These are phyloP conservation scores for Chytriomyces hyalinus DNA, from an alignment of 192 early-diverging fungal genomes.

Conservation along the genomic window DNA sequence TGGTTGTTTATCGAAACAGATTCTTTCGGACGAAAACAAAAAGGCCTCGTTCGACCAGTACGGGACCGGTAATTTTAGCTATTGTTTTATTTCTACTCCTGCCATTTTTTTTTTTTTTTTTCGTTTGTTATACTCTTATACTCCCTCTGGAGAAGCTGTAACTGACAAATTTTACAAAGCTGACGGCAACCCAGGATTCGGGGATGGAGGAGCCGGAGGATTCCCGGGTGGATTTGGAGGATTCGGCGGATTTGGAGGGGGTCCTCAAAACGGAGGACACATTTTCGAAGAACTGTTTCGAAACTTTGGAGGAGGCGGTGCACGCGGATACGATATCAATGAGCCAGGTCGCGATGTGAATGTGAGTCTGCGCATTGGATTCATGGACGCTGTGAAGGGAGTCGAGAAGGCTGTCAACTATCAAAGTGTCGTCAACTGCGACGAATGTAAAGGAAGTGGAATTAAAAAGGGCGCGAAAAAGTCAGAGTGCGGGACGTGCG, in stretches of 20 bases:
- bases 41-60: slow-evolving; percentile 91
- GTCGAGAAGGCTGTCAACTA: slow-evolving; percentile 69
- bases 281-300: slow-evolving; percentile 76
- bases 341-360: slow-evolving; percentile 70
- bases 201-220: slow-evolving; percentile 7
- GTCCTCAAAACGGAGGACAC: slow-evolving; percentile 33
- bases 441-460: slow-evolving; percentile 81
- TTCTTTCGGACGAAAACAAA: slow-evolving; percentile 91
- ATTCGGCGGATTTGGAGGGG: slow-evolving; percentile 60
- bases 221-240: slow-evolving; percentile 57
- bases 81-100: too few relatives aligned
- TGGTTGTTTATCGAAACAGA: slow-evolving; percentile 41
- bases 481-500: slow-evolving; percentile 74
- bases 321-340: slow-evolving; percentile 36
- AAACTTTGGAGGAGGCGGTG: slow-evolving; percentile 49
- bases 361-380: slow-evolving; percentile 69
- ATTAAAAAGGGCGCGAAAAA: slow-evolving; percentile 76
- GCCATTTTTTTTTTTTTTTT: too few relatives aligned
- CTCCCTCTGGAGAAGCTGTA: too few relatives aligned
- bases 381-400: slow-evolving; percentile 93
- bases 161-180: too few relatives aligned
- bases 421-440: slow-evolving; percentile 72
- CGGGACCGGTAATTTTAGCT: slow-evolving; percentile 55
- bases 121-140: too few relatives aligned
- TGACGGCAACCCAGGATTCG: slow-evolving; percentile 7